A percentile compares a stretch with the other conserved stretches of the same genome.
Conservation (phyloP, 331 rosid genomes). For the Stylosanthes scabra region DNA sequence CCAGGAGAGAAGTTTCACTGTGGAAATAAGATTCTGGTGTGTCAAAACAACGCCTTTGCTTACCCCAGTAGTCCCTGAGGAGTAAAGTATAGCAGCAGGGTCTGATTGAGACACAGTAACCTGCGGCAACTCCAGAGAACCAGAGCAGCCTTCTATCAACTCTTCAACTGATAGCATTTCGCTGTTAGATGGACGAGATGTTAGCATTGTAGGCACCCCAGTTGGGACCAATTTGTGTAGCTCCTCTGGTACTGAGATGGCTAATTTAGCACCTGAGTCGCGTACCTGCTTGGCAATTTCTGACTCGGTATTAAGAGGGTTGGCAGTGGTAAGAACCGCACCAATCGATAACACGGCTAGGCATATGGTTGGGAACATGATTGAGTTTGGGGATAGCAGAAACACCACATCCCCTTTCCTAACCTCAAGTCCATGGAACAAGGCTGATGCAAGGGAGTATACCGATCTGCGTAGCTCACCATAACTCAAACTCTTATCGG, state of each 20-base stretch:
- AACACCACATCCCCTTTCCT: constrained; percentile 81
- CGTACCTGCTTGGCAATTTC: constrained; percentile 77
- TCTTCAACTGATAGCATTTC: constrained; percentile 58
- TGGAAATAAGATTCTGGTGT: constrained; percentile 70
- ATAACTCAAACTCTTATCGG: constrained; percentile 56
- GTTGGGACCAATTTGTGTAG: constrained; percentile 63
- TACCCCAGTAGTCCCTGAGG: constrained; percentile 88
- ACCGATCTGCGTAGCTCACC: constrained; percentile 62
- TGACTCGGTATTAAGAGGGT: constrained; percentile 70
- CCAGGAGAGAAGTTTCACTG: constrained; percentile 60
- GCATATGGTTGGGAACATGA: constrained; percentile 69
- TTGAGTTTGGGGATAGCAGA: constrained; percentile 71
- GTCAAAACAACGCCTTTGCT: constrained; percentile 92
- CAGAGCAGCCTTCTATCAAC: constrained; percentile 65
- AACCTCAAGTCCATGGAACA: constrained; percentile 69
- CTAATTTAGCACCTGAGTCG: constrained; percentile 75
- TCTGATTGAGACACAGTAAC: constrained; percentile 58
- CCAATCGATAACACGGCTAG: constrained; percentile 78
- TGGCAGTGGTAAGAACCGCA: constrained; percentile 77
- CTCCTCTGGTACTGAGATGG: constrained; percentile 75
- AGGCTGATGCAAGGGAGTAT: constrained; percentile 68
- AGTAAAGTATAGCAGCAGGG: constrained; percentile 83
- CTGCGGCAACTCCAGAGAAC: constrained; percentile 47
- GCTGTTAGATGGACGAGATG: constrained; percentile 37
- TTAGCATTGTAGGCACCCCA: constrained; percentile 68